Evolutionary conservation across 2,329 filamentous ascomycete genomes (phyloP), one percentile per base, ranked within the genome.

Genomic region (Balansia obtecta): DNA sequence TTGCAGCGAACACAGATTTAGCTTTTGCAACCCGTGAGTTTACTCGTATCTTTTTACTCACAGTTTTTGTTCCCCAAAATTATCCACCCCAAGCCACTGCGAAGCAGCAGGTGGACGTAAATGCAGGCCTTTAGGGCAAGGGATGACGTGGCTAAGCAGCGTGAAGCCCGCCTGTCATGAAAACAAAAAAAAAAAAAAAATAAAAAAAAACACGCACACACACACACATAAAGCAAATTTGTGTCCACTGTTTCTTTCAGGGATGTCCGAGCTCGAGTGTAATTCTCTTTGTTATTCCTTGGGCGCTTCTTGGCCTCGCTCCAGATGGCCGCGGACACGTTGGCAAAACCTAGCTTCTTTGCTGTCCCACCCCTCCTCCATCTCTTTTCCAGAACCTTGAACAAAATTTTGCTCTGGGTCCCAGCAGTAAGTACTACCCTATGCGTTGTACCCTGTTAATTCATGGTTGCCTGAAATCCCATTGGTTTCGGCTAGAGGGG

Each of bases 251-350:
- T 43, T 49, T 27, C 16, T 27, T 27, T 44, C 39, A 18, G 47
- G 16, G 47, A 13, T 18, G 30, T 49, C 20, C 37, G 18, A 22
- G 44, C 15, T 27, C 22, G 40, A 16, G 42, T 48, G 46, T 33
- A 33, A 50, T 48, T 41, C 50, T 20, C 27, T 42, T 42, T n/a
- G 42, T 51, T 44, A 39, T 47, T 38, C 40, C 20, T 40, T 37
- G 37, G 43, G 39, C 20, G 40, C 41, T 6, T 37, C 34, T 46
- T 22, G n/a, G 32, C 20, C 50, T 43, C 38, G 52, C 34, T 18
- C 60, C 60, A 61, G 55, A 59, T 48, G 54, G 50, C 41, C 52
- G 41, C 37, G 59, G 62, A 59, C 62, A 64, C 62, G 61, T 64
- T 57, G 57, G 56, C 47, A 44, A 41, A 45, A 27, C 37, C 45